A percentile compares a stretch with the other conserved stretches of the same genome.
Conservation (phyloP, 2,329 filamentous ascomycete genomes). For the Samsoniella hepiali region DNA sequence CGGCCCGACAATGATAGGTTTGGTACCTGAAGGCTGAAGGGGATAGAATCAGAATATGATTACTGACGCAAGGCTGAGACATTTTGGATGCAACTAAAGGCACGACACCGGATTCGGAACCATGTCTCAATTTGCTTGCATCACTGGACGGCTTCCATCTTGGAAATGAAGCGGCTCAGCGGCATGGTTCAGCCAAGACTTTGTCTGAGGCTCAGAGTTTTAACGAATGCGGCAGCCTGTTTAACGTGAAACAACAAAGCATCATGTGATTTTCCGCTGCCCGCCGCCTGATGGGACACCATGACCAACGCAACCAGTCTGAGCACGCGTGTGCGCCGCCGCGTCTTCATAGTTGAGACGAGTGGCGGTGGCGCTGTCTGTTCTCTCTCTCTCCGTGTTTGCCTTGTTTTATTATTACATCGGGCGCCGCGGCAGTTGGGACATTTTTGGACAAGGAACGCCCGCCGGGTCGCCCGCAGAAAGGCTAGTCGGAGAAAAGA, state of each 20-base stretch:
- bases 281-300: neutral
- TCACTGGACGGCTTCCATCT: neutral
- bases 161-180: neutral
- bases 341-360: neutral
- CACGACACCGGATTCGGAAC: neutral
- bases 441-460: too few species aligned
- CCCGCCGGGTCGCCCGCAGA: too few species aligned
- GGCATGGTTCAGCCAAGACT: neutral
- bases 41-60: neutral
- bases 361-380: neutral
- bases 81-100: neutral
- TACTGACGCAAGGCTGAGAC: constrained; percentile 12
- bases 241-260: constrained; percentile 11
- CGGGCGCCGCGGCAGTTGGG: neutral
- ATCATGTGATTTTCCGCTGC: constrained; percentile 15
- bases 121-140: neutral
- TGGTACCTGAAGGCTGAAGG: too few species aligned
- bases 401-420: neutral
- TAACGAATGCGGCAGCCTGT: neutral
- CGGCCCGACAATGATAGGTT: neutral
- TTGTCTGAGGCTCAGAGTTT: neutral
- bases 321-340: too few species aligned
- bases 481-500: too few species aligned
- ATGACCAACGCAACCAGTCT: too few species aligned
- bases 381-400: neutral